phyloP scores from a whole-genome alignment of 768 basidiomycete genomes.

The Phylloporus arenicola region DNA sequence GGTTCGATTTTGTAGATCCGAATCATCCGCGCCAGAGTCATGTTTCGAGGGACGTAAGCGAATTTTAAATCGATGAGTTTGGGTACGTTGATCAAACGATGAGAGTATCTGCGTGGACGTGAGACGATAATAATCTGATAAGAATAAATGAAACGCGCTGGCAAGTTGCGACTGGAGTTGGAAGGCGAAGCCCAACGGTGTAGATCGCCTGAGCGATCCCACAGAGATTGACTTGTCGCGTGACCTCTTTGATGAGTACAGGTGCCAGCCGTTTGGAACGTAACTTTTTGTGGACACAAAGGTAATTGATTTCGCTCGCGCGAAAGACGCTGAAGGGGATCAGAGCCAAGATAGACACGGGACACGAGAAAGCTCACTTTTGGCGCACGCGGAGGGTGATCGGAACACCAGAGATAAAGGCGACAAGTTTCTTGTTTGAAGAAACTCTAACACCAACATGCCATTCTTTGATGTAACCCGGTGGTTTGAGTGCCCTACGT shows the following conservation, averaged over 20 bases:
- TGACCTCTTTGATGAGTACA: conserved; percentile 96
- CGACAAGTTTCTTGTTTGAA: conserved; percentile 89
- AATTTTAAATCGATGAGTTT: conserved; percentile 92
- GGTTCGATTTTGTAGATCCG: conserved; percentile 64
- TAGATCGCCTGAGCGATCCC: conserved; percentile 97
- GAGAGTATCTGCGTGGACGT: conserved; percentile 63
- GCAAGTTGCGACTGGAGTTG: conserved; percentile 87
- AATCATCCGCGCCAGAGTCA: conserved; percentile 90
- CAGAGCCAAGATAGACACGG: conserved; percentile 1
- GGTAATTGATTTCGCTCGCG: conserved; percentile 92
- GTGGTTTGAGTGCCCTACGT: conserved; percentile 86
- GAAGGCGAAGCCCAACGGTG: conserved; percentile 88
- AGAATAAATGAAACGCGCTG: conserved; percentile 41
- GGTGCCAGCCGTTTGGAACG: conserved; percentile 93
- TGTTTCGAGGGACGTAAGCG: conserved; percentile 77
- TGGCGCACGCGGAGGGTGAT: conserved; percentile 78
- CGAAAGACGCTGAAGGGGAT: conserved; percentile 49
- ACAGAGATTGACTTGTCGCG: conserved; percentile 82
- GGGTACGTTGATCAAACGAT: conserved; percentile 84
- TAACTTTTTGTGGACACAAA: conserved; percentile 96
- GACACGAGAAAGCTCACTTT: conserved; percentile 48
- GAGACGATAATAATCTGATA: background rate
- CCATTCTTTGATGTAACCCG: conserved; percentile 92
- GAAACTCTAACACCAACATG: conserved; percentile 91
- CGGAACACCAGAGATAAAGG: conserved; percentile 93